Conservation (phyloP, 441 rosid species). For the Syzygium syzygioides region DNA sequence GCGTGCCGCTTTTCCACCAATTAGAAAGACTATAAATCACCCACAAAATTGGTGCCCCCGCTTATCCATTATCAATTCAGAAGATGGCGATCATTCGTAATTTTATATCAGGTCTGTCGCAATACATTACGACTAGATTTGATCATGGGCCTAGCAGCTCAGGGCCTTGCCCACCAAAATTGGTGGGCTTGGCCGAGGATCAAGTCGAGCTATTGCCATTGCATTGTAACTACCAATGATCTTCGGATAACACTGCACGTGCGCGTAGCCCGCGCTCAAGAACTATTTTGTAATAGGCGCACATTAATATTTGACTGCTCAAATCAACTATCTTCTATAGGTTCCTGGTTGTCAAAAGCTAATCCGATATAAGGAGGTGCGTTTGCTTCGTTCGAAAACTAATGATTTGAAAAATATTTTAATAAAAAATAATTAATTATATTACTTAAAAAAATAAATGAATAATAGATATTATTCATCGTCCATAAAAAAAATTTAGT, state of each 20-base stretch:
- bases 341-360: background rate
- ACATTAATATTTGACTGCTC: background rate
- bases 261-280: accelerated
- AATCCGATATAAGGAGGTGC: background rate
- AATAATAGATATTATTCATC: no score
- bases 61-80: background rate
- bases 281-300: background rate
- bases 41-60: accelerated
- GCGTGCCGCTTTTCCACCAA: background rate
- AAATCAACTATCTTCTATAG: background rate
- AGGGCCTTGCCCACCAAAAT: accelerated
- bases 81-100: background rate
- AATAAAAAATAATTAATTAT: no score
- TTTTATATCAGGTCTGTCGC: background rate
- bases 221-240: background rate
- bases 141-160: accelerated
- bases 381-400: no score
- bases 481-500: no score
- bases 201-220: background rate
- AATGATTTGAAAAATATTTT: no score
- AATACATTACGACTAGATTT: background rate
- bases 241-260: accelerated
- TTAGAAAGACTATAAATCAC: background rate
- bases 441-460: no score
- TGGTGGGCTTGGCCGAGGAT: background rate